Percentiles rank a stretch among this genome's conserved stretches.
Conservation (phyloP, 2,329 filamentous ascomycete genomes). For the Sporothrix humicola region DNA sequence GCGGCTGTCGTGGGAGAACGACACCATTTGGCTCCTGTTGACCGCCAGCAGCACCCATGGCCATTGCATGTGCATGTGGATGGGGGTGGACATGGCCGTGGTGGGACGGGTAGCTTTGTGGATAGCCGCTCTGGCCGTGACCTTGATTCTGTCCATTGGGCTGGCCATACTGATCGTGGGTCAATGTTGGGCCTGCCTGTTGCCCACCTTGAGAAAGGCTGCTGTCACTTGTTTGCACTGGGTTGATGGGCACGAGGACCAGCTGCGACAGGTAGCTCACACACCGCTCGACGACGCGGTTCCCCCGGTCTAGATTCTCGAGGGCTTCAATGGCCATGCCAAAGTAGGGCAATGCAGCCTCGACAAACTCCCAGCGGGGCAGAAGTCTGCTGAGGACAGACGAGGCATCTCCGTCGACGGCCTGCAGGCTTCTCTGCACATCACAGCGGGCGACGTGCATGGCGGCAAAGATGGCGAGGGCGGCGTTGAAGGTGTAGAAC, state of each 20-base stretch:
- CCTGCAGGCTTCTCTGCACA: background rate
- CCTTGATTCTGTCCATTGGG: background rate
- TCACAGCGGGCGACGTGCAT: conserved; percentile 16
- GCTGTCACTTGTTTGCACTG: background rate
- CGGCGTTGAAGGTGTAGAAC: conserved; percentile 32
- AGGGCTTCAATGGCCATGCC: conserved; percentile 33
- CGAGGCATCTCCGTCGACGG: background rate
- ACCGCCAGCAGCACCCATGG: background rate
- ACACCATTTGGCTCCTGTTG: background rate
- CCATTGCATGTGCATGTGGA: background rate
- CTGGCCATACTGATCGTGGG: background rate
- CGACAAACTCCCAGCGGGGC: conserved; percentile 25
- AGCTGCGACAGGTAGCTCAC: conserved; percentile 33
- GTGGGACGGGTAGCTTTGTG: background rate
- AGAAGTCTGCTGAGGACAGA: background rate
- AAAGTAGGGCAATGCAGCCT: conserved; percentile 27
- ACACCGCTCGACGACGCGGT: conserved; percentile 32
- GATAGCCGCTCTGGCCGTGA: background rate
- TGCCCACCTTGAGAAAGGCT: background rate
- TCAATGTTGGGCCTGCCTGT: background rate
- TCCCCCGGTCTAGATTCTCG: conserved; percentile 29
- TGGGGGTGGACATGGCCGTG: conserved; percentile 11
- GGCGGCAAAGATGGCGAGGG: conserved; percentile 31
- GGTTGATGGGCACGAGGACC: conserved; percentile 22
- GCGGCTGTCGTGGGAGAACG: conserved; percentile 4